Evolutionary conservation across 805 yeast species (phyloP).

Genomic region (Blastobotrys peoriensis): DNA sequence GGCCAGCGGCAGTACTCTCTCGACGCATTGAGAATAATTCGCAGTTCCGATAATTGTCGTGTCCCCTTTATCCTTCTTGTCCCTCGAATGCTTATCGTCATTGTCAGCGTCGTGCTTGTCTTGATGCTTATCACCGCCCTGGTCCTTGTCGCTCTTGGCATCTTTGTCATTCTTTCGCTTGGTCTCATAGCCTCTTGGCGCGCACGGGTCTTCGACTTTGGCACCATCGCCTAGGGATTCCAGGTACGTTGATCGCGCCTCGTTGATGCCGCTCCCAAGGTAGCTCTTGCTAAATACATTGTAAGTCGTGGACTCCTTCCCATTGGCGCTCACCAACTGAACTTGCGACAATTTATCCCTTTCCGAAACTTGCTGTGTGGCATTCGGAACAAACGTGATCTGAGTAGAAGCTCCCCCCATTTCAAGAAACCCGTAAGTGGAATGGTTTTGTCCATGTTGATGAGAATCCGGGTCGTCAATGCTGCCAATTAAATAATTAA

Average conservation of each 20-base stretch:
- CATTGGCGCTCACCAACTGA: slow-evolving; percentile 56
- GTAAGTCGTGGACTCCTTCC: slow-evolving; percentile 41
- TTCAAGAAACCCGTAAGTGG: slow-evolving; percentile 88
- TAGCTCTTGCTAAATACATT: slow-evolving; percentile 88
- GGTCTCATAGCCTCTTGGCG: slow-evolving; percentile 56
- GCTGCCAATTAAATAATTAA: slow-evolving; percentile 75
- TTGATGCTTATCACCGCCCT: slow-evolving; percentile 14
- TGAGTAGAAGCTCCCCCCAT: slow-evolving; percentile 99
- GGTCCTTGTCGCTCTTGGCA: slow-evolving; percentile 13
- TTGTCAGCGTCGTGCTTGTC: slow-evolving; percentile 11
- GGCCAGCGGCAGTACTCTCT: slow-evolving; percentile 66
- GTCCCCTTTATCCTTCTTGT: not conserved
- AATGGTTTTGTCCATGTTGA: slow-evolving; percentile 24
- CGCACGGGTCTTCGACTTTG: slow-evolving; percentile 65
- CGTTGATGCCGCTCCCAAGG: slow-evolving; percentile 97
- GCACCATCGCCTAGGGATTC: slow-evolving; percentile 16
- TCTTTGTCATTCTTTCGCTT: slow-evolving; percentile 8
- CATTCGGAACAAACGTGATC: slow-evolving; percentile 80
- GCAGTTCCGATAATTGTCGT: slow-evolving; percentile 63
- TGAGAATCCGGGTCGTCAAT: slow-evolving; percentile 34
- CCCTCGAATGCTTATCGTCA: slow-evolving; percentile 5
- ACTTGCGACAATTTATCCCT: slow-evolving; percentile 65
- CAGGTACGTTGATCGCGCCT: slow-evolving; percentile 73
- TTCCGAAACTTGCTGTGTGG: slow-evolving; percentile 56
- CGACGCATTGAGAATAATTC: slow-evolving; percentile 65